Evolutionary conservation across 2,329 filamentous ascomycete species (phyloP), one percentile per base, ranked within the genome.

Genomic region (Camptophora hylomeconis): DNA sequence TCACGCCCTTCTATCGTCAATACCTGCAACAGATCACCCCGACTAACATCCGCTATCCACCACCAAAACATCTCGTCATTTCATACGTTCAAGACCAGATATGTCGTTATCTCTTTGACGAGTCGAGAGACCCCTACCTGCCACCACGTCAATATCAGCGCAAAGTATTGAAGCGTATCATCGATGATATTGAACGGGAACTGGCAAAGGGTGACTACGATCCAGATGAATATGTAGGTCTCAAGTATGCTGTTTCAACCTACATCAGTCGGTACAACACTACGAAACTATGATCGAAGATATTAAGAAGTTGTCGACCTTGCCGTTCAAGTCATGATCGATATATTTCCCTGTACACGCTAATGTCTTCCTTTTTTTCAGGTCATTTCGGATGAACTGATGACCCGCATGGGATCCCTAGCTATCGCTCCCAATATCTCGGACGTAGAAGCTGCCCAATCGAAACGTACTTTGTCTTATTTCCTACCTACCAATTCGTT

Each of bases 221-320:
- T 51, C 86, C 83, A 54, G 80, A 93, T 44, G 66, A 81, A 64
- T 73, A 92, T 76, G 86, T 92, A 77, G 62, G 80, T n/a, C 17
- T 15, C 10, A 15, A n/a, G n/a, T 26, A 7, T 7, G 7, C 7
- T 20, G 19, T 20, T 7, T 7, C n/a, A n/a, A 20, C 19, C 19
- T 7, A n/a, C 19, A 20, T 20, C 7, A 7, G 19, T 20, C n/a
- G 19, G 7, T 7, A 7, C 7, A 20, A 7, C n/a, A 20, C n/a
- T 7, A 7, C 19, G 19, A 7, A 7, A 7, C 17, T 12, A 12
- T 20, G 13, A 7, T 20, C n/a, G 19, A 7, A 7, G 7, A 20
- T 20, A n/a, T 20, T 7, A n/a, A 20, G 7, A 20, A 20, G 7
- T 20, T 20, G n/a, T 20, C n/a, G n/a, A n/a, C 19, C 7, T n/a